A percentile compares a stretch with the other conserved stretches of the same genome.
phyloP scores from a whole-genome alignment of 495 filamentous ascomycete genomes.

The Clavariopsis aquatica region DNA sequence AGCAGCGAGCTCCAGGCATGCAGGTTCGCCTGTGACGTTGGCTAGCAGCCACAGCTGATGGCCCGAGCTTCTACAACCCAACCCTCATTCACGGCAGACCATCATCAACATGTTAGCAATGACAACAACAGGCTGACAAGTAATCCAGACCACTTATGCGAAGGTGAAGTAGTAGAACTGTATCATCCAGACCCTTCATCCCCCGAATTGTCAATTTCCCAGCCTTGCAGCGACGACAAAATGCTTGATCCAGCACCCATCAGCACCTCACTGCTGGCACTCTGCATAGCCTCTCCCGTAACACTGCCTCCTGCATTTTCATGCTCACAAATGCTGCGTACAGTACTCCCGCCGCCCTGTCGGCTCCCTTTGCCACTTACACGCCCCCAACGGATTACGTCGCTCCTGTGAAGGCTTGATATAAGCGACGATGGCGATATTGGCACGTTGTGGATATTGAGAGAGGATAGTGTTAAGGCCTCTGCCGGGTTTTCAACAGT shows the following conservation, averaged over 20 bases:
- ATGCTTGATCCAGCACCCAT: background rate
- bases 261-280: background rate
- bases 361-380: background rate
- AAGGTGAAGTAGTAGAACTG: background rate
- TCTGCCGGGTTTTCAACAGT: background rate
- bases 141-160: background rate
- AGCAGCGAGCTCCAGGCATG: conserved; percentile 1
- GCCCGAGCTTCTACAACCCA: background rate
- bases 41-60: background rate
- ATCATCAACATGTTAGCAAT: background rate
- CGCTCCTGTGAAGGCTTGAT: conserved; percentile 14
- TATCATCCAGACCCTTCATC: background rate
- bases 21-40: background rate
- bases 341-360: background rate
- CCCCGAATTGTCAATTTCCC: conserved; percentile 2
- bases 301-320: background rate
- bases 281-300: background rate
- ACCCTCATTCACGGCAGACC: background rate
- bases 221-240: background rate
- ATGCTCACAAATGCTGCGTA: background rate
- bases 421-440: background rate
- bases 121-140: background rate
- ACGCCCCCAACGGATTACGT: background rate
- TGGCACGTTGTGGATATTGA: too few relatives aligned
- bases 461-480: background rate